Base-by-base conservation (phyloP, 148 eudicot species). In the Polygonum aviculare region DNA sequence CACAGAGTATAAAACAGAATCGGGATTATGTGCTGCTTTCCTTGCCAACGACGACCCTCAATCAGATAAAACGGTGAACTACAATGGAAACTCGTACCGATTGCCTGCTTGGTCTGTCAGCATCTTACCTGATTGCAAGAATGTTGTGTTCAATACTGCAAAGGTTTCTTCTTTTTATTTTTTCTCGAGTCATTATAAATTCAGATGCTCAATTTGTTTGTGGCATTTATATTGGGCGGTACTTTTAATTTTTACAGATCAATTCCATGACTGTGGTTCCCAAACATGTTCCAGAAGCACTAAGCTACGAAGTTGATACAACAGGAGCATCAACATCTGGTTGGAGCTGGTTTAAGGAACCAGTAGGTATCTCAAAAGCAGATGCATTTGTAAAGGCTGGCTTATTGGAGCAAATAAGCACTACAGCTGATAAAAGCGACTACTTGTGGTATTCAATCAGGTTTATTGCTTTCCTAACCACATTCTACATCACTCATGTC, bases 121-220 rank as follows among this genome's bases (percentile, higher is more conserved):
- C 94, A 92, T 95, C 83, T 89, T 95, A 81, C 99, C 97, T 55
- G 99, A 95, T 88, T 95, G 99, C 90, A 92, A 92, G 85, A 90
- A 82, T 80, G 99, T 92, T 22, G 97, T 77, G 59, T 85, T 90
- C 41, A 92, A 95, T 76, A 88, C 97, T 76, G 99, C 99, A 78
- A 89, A 90, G 97, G 99, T 95, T 79, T 38, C 88, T 18, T 51
- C 18, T 67, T 39, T 21, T 5, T 41, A 1, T 10, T 1, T 19
- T n/a, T 45, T 4, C 11, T 19, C 6, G 7, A 18, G 51, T 19
- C 52, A 19, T 71, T 12, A 36, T 26, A 2, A 9, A 15, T 16
- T 51, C 55, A 51, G 16, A 57, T 57, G 63, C 5, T 10, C 63
- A 44, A 44, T 44, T 44, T 7, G 47, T 44, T 5, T 7, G 10